A percentile compares a stretch with the other conserved stretches of the same genome.
Evolutionary conservation across 1,284 basidiomycete species (phyloP).

Genomic region (Melanopsichium pennsylvanicum): DNA sequence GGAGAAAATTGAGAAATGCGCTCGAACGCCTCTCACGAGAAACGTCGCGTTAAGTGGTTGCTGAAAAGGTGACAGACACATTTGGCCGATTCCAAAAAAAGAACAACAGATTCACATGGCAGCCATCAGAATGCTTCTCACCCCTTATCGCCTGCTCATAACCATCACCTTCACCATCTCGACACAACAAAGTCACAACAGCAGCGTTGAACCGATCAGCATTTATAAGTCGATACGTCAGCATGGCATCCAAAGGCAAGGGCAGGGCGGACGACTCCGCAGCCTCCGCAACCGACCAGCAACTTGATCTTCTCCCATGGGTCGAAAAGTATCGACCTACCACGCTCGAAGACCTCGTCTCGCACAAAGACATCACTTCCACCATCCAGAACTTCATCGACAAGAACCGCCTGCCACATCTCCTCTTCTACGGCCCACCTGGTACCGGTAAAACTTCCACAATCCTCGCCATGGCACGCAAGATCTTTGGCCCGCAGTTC

Average conservation of each 20-base stretch:
- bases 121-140: slow-evolving; percentile 2
- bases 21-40: no score
- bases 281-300: slow-evolving; percentile 3
- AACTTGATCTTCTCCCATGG: slow-evolving; percentile 52
- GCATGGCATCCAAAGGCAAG: slow-evolving; percentile 39
- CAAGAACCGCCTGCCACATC: slow-evolving; percentile 90
- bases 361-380: slow-evolving; percentile 62
- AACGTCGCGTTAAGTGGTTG: slow-evolving; percentile 30
- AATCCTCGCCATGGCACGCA: slow-evolving; percentile 92
- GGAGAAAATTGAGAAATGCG: slow-evolving; percentile 3
- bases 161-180: neutral
- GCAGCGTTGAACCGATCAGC: no score
- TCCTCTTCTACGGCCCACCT: slow-evolving; percentile 96
- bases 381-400: slow-evolving; percentile 80
- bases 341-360: slow-evolving; percentile 62
- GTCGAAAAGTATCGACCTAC: slow-evolving; percentile 64
- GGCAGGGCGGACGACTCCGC: slow-evolving; percentile 31
- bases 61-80: slow-evolving; percentile 2
- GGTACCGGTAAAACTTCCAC: slow-evolving; percentile 97
- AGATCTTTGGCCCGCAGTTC: slow-evolving; percentile 83
- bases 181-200: no score
- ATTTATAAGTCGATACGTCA: no score
- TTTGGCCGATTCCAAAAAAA: neutral
- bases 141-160: neutral
- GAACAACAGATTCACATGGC: slow-evolving; percentile 28